Evolutionary conservation across 129 eudicot genomes (phyloP), one percentile per base, ranked within the genome.

Genomic region (Kitagawia praeruptora): DNA sequence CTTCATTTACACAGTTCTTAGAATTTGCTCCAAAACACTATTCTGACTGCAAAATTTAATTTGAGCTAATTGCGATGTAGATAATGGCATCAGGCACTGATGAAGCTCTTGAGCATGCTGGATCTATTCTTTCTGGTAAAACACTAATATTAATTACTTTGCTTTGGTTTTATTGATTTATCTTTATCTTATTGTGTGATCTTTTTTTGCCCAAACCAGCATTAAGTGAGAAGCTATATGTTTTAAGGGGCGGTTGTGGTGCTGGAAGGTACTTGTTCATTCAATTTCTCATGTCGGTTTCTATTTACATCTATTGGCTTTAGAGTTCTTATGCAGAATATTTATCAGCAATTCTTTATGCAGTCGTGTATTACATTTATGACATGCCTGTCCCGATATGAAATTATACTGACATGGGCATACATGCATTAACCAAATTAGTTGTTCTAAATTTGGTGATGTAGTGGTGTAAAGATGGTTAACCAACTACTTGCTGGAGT

Each of bases 401-500:
- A 69, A 69, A 53, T 40, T 66, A 64, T 27, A 46, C 42, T 39
- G 38, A 66, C 69, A 70, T 67, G 63, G 45, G 41, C 9, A 21
- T 58, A 40, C 63, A 21, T 77, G 49, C 71, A 34, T 58, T 47
- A 45, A 69, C 76, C 39, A 37, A 76, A 75, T 81, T 37, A 41
- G 27, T 67, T 73, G 49, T 56, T 77, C 75, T 49, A 3, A 16
- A 28, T 79, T 74, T 25, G 77, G 44, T 69, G 82, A 28, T 88
- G 23, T 80, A 96, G 99, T 84, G 96, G 95, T 78, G 95, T 96
- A 67, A 96, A 96, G 89, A 96, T 96, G 99, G 92, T 96, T 74
- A 96, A 96, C 82, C 99, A 96, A 85, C 86, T 92, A 77, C 96
- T 96, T 86, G 99, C 99, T 84, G 99, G 99, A 89, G 99, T 96